These are phyloP conservation scores for Yarrowia bubula DNA, from an alignment of 805 yeast genomes.

Conservation along the genomic window DNA sequence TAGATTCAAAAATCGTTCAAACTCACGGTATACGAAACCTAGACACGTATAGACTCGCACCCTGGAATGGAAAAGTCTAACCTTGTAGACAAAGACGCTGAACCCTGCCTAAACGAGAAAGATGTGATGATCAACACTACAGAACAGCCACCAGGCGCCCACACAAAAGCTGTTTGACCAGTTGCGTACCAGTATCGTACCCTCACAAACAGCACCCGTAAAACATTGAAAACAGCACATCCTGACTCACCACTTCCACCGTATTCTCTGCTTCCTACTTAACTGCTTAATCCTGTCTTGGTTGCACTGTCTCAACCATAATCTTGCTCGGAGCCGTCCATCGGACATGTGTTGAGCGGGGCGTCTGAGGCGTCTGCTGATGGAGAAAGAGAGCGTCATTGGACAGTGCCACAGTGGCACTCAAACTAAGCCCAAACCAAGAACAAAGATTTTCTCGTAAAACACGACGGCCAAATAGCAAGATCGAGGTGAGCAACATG, in stretches of 20 bases:
- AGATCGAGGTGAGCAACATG: too few relatives aligned
- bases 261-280: not conserved
- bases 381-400: not conserved
- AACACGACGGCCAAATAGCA: too few relatives aligned
- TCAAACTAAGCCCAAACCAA: too few relatives aligned
- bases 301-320: not conserved
- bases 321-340: not conserved
- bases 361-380: too few relatives aligned
- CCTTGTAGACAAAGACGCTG: not conserved
- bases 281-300: not conserved
- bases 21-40: not conserved
- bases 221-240: too few relatives aligned
- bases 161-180: too few relatives aligned
- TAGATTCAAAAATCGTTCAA: constrained; percentile 5
- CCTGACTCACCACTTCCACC: too few relatives aligned
- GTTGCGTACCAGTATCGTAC: too few relatives aligned
- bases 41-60: not conserved
- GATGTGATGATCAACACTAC: not conserved
- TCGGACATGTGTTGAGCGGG: not conserved
- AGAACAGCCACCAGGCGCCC: too few relatives aligned
- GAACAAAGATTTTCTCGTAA: too few relatives aligned
- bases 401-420: not conserved
- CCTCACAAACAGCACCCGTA: too few relatives aligned
- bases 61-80: not conserved
- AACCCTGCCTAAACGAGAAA: not conserved